These are phyloP conservation scores for Priceomyces haplophilus DNA, from an alignment of 805 yeast species.

Conservation along the genomic window DNA sequence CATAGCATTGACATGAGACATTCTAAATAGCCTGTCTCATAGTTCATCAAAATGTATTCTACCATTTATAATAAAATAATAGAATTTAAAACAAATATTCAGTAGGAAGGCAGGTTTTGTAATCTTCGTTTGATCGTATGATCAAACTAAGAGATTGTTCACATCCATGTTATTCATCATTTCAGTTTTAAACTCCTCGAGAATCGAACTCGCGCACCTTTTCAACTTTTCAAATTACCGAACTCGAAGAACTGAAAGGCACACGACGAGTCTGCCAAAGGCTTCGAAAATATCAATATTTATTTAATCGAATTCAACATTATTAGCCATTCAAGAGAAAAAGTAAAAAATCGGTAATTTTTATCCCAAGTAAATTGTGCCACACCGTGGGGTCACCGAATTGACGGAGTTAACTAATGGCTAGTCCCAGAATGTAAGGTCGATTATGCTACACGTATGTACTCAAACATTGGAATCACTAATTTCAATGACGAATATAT, in stretches of 20 bases:
- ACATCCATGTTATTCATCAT: conserved; percentile 48
- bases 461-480: too few species aligned
- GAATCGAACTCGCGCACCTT: conserved; percentile 16
- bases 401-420: too few species aligned
- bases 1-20: neutral
- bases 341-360: too few species aligned
- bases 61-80: conserved; percentile 2
- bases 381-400: too few species aligned
- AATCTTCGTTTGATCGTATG: conserved; percentile 42
- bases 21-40: neutral
- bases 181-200: conserved; percentile 14
- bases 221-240: conserved; percentile 1
- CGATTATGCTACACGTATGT: too few species aligned
- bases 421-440: too few species aligned
- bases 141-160: conserved; percentile 48
- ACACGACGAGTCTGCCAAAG: conserved; percentile 14
- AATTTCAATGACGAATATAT: too few species aligned
- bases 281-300: conserved; percentile 7
- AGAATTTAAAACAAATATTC: conserved; percentile 25
- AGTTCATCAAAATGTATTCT: conserved; percentile 1
- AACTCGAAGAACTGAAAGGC: conserved; percentile 4
- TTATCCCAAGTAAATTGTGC: too few species aligned
- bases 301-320: conserved; percentile 1
- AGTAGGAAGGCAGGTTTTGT: conserved; percentile 52
- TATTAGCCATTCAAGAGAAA: neutral